Conservation (phyloP, 331 rosid genomes). For the Quercus phellos region DNA sequence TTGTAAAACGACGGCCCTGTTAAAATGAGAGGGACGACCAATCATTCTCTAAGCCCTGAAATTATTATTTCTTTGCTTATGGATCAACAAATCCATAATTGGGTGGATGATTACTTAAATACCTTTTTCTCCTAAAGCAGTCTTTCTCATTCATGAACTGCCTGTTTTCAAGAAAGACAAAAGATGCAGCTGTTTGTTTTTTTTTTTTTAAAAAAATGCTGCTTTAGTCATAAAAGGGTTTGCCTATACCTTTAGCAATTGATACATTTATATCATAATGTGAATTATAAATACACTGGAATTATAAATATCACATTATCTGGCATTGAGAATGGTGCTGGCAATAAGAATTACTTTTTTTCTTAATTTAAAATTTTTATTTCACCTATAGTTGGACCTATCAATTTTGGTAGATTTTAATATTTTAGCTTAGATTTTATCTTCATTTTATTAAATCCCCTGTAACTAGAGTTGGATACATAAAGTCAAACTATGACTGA, state of each 20-base stretch:
- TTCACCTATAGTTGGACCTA: neutral
- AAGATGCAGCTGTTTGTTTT: neutral
- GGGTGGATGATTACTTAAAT: conserved; percentile 1
- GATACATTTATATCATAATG: neutral
- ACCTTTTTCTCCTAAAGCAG: conserved; percentile 20
- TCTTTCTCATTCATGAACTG: conserved; percentile 31
- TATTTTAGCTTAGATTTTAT: too few relatives aligned
- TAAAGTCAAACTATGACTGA: too few relatives aligned
- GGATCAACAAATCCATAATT: conserved; percentile 10
- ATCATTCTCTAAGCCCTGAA: conserved; percentile 9
- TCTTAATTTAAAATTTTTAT: too few relatives aligned
- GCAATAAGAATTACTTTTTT: neutral
- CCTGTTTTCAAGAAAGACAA: conserved; percentile 20
- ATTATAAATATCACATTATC: neutral
- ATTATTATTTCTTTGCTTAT: conserved; percentile 17
- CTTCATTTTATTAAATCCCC: too few relatives aligned
- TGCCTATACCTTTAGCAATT: conserved; percentile 6
- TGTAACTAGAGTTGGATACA: too few relatives aligned
- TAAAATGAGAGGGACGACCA: conserved; percentile 34
- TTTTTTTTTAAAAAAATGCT: too few relatives aligned
- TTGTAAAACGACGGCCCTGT: conserved; percentile 74
- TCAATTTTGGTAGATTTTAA: neutral
- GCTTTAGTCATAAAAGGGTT: conserved; percentile 10
- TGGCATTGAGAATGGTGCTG: neutral
- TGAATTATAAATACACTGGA: conserved; percentile 12